phyloP scores from a whole-genome alignment of 306 rosid species.

The Abrus precatorius region DNA sequence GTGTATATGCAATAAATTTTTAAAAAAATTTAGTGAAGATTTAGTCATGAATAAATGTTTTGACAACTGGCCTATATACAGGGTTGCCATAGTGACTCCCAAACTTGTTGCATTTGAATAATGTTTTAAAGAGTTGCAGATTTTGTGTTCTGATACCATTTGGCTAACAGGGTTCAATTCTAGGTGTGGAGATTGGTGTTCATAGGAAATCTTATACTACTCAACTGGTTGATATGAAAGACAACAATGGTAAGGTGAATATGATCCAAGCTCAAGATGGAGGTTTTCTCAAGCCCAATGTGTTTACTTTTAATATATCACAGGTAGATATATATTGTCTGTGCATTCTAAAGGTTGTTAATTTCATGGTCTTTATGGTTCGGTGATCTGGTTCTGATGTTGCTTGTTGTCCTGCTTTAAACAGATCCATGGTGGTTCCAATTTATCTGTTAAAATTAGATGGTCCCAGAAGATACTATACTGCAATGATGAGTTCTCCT shows the following conservation, averaged over 20 bases:
- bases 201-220: constrained; percentile 69
- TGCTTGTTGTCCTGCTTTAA: constrained; percentile 8
- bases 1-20: background rate
- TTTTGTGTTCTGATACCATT: constrained; percentile 65
- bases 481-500: constrained; percentile 55
- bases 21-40: background rate
- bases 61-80: background rate
- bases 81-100: constrained; percentile 2
- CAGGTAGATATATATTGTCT: constrained; percentile 56
- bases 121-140: constrained; percentile 44
- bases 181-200: constrained; percentile 78
- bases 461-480: constrained; percentile 81
- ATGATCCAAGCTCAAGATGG: constrained; percentile 52
- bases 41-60: background rate
- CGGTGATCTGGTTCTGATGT: constrained; percentile 38
- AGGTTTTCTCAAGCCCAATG: constrained; percentile 67
- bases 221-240: constrained; percentile 62
- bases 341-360: constrained; percentile 18
- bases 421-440: constrained; percentile 82
- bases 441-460: constrained; percentile 64
- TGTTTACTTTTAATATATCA: constrained; percentile 69
- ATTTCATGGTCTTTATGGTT: constrained; percentile 34
- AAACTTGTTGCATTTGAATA: constrained; percentile 33
- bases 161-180: constrained; percentile 99
- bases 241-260: constrained; percentile 50